Percentiles rank a stretch among this genome's conserved stretches.
phyloP scores from a whole-genome alignment of 2,329 filamentous ascomycete species.

The Ophiostoma ips region DNA sequence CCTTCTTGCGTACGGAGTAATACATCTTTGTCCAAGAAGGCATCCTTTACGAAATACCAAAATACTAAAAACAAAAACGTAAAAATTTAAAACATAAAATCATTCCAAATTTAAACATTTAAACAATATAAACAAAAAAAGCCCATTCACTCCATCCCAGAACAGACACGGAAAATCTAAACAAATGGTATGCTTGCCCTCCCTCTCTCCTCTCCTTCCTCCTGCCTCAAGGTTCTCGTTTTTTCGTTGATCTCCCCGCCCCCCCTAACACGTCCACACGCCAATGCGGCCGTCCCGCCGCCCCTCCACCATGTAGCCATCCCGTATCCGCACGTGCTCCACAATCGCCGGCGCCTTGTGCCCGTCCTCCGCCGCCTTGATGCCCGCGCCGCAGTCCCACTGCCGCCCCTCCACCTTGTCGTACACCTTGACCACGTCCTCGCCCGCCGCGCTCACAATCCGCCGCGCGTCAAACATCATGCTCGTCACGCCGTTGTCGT shows the following conservation, averaged over 20 bases:
- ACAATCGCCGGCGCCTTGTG: slow-evolving; percentile 50
- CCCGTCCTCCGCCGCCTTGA: slow-evolving; percentile 51
- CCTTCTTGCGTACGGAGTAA: no score
- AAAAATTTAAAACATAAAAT: no score
- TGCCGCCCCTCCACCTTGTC: slow-evolving; percentile 92
- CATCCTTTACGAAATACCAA: no score
- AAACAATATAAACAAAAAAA: no score
- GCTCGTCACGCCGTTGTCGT: slow-evolving; percentile 78
- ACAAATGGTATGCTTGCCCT: no score
- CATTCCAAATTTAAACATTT: no score
- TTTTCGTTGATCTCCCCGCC: neutral
- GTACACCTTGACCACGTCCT: slow-evolving; percentile 93
- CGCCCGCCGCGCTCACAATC: slow-evolving; percentile 80
- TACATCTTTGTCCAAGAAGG: no score
- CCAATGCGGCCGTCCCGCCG: slow-evolving; percentile 77
- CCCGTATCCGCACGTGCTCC: slow-evolving; percentile 78
- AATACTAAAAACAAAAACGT: no score
- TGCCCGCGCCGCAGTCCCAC: slow-evolving; percentile 89
- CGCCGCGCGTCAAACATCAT: slow-evolving; percentile 94
- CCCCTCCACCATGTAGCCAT: slow-evolving; percentile 88
- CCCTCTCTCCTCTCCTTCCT: neutral
- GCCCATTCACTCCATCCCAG: no score
- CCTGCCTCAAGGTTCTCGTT: neutral
- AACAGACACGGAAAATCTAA: no score
- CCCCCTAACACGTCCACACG: slow-evolving; percentile 62